Conservation (phyloP, 2,329 filamentous ascomycete genomes). For the Monilinia laxa region DNA sequence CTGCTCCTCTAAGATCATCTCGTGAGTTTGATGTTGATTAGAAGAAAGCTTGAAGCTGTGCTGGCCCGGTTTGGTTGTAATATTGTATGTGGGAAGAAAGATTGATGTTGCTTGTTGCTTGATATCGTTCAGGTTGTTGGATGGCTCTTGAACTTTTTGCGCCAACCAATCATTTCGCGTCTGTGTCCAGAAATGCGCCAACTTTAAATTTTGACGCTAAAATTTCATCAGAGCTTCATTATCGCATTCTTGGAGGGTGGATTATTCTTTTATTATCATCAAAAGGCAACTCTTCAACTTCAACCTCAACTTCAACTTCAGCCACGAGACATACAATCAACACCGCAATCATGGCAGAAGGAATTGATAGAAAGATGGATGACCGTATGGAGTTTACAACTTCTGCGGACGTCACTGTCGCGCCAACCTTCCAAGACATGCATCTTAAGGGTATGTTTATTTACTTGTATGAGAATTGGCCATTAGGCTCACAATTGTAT, state of each 20-base stretch:
- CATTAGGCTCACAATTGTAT: slow-evolving; percentile 44
- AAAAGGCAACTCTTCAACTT: slow-evolving; percentile 13
- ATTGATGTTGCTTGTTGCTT: slow-evolving; percentile 2
- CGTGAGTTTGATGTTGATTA: slow-evolving; percentile 25
- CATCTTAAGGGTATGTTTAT: slow-evolving; percentile 70
- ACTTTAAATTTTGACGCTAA: slow-evolving; percentile 28
- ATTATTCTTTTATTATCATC: not conserved
- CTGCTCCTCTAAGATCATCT: slow-evolving; percentile 88
- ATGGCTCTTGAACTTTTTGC: slow-evolving; percentile 23
- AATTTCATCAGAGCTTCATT: slow-evolving; percentile 23
- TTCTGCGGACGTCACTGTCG: slow-evolving; percentile 95
- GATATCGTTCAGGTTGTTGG: slow-evolving; percentile 11
- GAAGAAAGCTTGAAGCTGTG: not conserved
- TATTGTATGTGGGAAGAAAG: not conserved
- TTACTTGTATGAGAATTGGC: not conserved
- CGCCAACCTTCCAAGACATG: slow-evolving; percentile 90
- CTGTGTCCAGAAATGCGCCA: slow-evolving; percentile 20
- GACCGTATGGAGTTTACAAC: slow-evolving; percentile 98
- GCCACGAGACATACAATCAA: slow-evolving; percentile 11
- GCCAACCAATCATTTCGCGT: slow-evolving; percentile 33
- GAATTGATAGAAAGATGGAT: slow-evolving; percentile 87
- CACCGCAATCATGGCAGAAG: slow-evolving; percentile 71
- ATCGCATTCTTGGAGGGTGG: slow-evolving; percentile 15
- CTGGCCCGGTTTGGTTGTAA: no score
- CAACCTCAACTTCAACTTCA: slow-evolving; percentile 1